phyloP scores from a whole-genome alignment of 345 rosid species.

The Eucalyptus pauciflora region DNA sequence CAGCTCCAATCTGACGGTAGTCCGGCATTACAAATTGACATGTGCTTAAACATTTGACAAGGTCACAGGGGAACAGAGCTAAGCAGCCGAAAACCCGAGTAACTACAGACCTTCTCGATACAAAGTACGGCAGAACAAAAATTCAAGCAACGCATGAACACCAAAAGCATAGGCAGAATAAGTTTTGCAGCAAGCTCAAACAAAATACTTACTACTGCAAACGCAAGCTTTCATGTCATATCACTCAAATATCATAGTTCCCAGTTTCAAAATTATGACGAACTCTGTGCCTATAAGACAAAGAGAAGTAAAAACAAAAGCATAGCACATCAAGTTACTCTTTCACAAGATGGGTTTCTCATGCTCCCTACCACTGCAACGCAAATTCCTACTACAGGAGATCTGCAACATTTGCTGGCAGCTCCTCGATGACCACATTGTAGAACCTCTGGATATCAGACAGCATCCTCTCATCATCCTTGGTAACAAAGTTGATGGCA shows the following conservation, averaged over 20 bases:
- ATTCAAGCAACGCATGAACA: background rate
- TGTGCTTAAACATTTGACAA: background rate
- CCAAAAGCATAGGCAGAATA: background rate
- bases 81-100: background rate
- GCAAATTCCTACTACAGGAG: constrained; percentile 25
- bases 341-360: background rate
- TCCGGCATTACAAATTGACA: background rate
- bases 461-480: constrained; percentile 51
- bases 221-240: background rate
- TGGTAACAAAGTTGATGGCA: constrained; percentile 50
- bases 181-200: background rate
- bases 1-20: background rate
- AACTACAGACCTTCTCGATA: background rate
- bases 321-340: background rate
- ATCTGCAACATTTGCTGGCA: constrained; percentile 48
- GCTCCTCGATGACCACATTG: constrained; percentile 47
- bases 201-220: background rate
- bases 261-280: background rate
- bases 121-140: background rate
- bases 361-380: background rate
- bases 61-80: background rate
- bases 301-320: background rate
- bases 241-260: background rate
- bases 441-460: constrained; percentile 56
- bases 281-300: background rate